These are phyloP conservation scores for Suhomyces bokatorum DNA, from an alignment of 1,139 yeast species.

Conservation along the genomic window DNA sequence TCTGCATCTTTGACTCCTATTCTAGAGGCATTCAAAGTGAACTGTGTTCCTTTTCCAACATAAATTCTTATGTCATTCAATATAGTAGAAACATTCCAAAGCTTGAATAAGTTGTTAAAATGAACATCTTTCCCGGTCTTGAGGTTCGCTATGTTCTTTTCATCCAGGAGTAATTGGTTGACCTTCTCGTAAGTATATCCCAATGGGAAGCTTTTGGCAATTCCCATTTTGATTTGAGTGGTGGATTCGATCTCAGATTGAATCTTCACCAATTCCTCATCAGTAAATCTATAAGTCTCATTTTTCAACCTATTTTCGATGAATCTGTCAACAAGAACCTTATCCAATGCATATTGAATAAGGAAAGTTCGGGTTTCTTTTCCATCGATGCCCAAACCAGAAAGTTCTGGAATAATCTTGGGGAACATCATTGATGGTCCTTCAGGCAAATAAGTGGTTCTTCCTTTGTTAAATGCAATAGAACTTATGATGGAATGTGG, in stretches of 20 bases:
- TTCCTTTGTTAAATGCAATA: conserved; percentile 60
- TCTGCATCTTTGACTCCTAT: conserved; percentile 16
- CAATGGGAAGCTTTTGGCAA: conserved; percentile 33
- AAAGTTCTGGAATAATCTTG: conserved; percentile 44
- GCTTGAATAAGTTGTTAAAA: conserved; percentile 27
- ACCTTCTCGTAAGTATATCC: conserved; percentile 42
- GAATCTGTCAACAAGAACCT: conserved; percentile 26
- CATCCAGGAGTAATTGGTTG: conserved; percentile 28
- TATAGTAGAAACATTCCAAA: conserved; percentile 32
- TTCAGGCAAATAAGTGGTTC: conserved; percentile 78
- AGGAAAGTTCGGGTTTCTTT: conserved; percentile 48
- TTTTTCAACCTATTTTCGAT: conserved; percentile 20
- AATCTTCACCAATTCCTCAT: conserved; percentile 18
- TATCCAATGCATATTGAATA: conserved; percentile 37
- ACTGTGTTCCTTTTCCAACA: conserved; percentile 24
- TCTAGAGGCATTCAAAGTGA: conserved; percentile 17
- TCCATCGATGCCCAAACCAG: conserved; percentile 58
- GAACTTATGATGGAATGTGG: conserved; percentile 52
- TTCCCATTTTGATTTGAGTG: conserved; percentile 23
- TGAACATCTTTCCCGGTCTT: conserved; percentile 19
- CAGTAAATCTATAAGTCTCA: conserved; percentile 18
- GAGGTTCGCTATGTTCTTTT: conserved; percentile 11
- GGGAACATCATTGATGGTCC: conserved; percentile 72
- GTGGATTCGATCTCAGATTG: conserved; percentile 17
- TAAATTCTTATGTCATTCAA: conserved; percentile 26